Percentiles rank a stretch among this genome's conserved stretches.
Evolutionary conservation across 2,329 filamentous ascomycete genomes (phyloP).

Genomic region (Zymoseptoria passerinii): DNA sequence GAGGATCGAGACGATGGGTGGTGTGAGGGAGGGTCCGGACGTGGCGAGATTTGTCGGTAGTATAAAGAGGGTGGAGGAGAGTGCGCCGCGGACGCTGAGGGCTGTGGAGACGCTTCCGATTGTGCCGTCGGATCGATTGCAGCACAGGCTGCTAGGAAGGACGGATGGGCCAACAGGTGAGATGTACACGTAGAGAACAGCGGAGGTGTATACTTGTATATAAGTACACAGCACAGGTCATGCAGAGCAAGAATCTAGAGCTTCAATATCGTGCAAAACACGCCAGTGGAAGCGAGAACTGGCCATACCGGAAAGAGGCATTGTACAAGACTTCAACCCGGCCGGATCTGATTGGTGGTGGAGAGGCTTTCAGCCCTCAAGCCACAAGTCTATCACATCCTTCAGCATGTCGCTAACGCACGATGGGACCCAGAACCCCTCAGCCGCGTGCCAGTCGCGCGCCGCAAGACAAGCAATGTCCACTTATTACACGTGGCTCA

Average conservation of each 20-base stretch:
- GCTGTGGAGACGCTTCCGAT: slow-evolving; percentile 40
- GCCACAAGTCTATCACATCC: background rate
- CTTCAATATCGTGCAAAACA: background rate
- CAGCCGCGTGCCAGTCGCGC: no score
- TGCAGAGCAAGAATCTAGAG: background rate
- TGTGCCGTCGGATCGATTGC: slow-evolving; percentile 22
- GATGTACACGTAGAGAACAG: background rate
- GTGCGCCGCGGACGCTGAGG: slow-evolving; percentile 33
- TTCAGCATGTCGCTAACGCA: background rate
- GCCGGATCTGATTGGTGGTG: background rate
- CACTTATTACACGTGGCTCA: no score
- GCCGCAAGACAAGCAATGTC: no score
- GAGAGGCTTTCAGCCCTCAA: background rate
- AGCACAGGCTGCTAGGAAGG: slow-evolving; percentile 11
- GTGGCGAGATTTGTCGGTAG: slow-evolving; percentile 24
- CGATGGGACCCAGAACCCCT: no score
- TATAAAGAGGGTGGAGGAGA: slow-evolving; percentile 24
- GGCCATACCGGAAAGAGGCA: background rate
- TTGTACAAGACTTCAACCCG: background rate
- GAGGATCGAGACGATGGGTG: slow-evolving; percentile 28
- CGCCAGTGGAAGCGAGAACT: background rate
- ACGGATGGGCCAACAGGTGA: background rate
- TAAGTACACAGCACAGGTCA: background rate
- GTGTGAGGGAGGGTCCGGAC: slow-evolving; percentile 19
- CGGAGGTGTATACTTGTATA: background rate